These are phyloP conservation scores for Euphorbia peplus DNA, from an alignment of 345 rosid species.

Conservation along the genomic window DNA sequence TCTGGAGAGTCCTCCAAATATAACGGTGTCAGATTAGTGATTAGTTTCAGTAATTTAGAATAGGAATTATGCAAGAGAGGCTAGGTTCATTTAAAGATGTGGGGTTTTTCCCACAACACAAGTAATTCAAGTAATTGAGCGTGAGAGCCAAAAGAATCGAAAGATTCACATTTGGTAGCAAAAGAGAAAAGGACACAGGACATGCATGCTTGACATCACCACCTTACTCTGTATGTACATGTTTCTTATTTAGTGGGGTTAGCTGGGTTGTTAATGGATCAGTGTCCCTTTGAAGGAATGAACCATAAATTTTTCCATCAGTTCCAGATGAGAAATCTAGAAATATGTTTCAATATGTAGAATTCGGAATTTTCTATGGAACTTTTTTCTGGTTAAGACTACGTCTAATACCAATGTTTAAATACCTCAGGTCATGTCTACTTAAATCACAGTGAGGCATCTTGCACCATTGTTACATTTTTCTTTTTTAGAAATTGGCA, in stretches of 20 bases:
- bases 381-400: background rate
- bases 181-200: background rate
- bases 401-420: background rate
- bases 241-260: background rate
- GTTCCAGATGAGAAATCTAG: background rate
- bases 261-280: background rate
- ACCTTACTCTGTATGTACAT: background rate
- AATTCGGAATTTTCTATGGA: background rate
- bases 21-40: no score
- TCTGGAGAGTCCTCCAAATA: no score
- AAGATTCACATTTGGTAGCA: no score
- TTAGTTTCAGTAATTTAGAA: no score
- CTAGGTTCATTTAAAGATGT: no score
- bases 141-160: no score
- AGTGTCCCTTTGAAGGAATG: background rate
- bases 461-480: background rate
- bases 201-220: background rate
- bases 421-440: background rate
- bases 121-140: no score
- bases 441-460: background rate
- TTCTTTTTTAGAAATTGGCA: no score
- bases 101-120: no score
- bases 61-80: no score
- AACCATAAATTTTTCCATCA: background rate
- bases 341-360: no score